Percentiles rank a stretch among this genome's conserved stretches.
phyloP scores from a whole-genome alignment of 2,329 filamentous ascomycete genomes.

The Shiraia bambusicola region DNA sequence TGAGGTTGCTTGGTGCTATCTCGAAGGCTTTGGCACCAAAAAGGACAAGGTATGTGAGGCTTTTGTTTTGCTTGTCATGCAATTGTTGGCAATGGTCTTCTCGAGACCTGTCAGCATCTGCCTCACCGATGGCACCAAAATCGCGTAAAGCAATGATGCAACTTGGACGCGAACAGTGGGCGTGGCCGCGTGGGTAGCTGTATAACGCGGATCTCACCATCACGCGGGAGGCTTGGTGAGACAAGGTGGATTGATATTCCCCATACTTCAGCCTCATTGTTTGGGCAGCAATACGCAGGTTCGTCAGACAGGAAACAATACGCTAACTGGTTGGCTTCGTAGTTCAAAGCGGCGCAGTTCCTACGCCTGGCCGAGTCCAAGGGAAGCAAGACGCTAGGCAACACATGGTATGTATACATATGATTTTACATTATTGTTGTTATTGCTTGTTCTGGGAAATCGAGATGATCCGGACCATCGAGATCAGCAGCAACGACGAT shows the following conservation, averaged over 20 bases:
- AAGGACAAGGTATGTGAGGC: slow-evolving; percentile 87
- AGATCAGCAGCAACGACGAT: slow-evolving; percentile 20
- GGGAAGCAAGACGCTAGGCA: slow-evolving; percentile 87
- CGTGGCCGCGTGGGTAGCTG: slow-evolving; percentile 10
- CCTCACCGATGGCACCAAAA: slow-evolving; percentile 30
- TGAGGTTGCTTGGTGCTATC: slow-evolving; percentile 91
- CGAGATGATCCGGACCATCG: slow-evolving; percentile 15
- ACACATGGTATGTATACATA: slow-evolving; percentile 72
- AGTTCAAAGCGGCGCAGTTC: slow-evolving; percentile 84
- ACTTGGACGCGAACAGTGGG: slow-evolving; percentile 26
- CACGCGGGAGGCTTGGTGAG: slow-evolving; percentile 29
- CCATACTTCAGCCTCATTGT: slow-evolving; percentile 39
- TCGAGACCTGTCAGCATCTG: slow-evolving; percentile 6
- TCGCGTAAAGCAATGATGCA: slow-evolving; percentile 17
- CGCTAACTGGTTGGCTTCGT: slow-evolving; percentile 46
- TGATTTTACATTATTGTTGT: slow-evolving; percentile 13
- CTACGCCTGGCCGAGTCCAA: slow-evolving; percentile 87
- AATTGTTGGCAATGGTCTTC: slow-evolving; percentile 7
- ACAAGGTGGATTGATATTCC: slow-evolving; percentile 16
- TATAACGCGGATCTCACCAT: slow-evolving; percentile 20
- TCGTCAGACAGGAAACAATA: slow-evolving; percentile 25
- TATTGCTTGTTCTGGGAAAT: slow-evolving; percentile 5
- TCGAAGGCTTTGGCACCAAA: slow-evolving; percentile 94
- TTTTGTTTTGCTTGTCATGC: slow-evolving; percentile 4
- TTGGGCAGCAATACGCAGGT: slow-evolving; percentile 42